Evolutionary conservation across 306 rosid genomes (phyloP), one percentile per base, ranked within the genome.

Genomic region (Quercus robur): DNA sequence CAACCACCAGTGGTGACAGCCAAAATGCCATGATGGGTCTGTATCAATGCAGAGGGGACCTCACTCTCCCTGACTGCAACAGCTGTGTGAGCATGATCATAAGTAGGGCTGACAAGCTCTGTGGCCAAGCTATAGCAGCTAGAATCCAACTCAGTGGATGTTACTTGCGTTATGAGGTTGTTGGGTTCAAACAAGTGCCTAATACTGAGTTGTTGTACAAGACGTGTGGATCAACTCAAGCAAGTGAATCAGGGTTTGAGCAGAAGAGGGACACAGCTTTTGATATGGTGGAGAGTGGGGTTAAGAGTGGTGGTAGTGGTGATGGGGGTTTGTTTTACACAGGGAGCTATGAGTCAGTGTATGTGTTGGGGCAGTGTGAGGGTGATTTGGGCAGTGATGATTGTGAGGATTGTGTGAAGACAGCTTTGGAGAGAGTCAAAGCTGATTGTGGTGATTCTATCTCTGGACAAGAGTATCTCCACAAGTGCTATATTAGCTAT

Each of bases 1-100:
- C 91, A 57, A 76, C 88, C 9, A 84, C 90, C 70, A 71, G 87
- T 23, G 97, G 97, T 20, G 86, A 80, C 14, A 88, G 84, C 67
- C 84, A 63, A 57, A 83, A 30, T 74, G 77, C 85, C 17, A 64
- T 95, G 57, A 67, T 63, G 17, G 97, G 93, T 4, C 62, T 75
- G n/a, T 95, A 85, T 84, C 98, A 95, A 89, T 95, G 99, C 88
- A 83, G 99, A 56, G 99, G 98, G 0, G 99, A 95, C 84, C 97
- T 95, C 75, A 14, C 88, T 5, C 62, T 63, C 75, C 72, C 85
- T 14, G 83, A 93, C 19, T 95, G 99, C 87, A 70, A 73, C 86
- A 52, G 10, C 75, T 94, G 99, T 52, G 88, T 94, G 20, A 71
- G 78, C 75, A 88, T 81, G 77, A 84, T 88, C 54, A 86, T 89